Conservation (phyloP, 148 eudicot genomes). For the Fallopia convolvulus region DNA sequence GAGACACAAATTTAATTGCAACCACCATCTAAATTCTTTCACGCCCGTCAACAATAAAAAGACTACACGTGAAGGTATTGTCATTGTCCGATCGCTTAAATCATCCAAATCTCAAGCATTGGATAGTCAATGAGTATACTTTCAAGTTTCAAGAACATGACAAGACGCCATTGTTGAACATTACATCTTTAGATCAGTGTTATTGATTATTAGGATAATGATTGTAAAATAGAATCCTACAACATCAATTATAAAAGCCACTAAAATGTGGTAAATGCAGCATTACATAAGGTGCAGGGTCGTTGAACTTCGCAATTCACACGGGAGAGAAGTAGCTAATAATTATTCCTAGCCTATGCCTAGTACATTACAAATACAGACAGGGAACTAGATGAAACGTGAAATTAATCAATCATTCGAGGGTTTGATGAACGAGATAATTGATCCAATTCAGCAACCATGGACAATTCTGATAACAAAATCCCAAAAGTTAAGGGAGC, state of each 20-base stretch:
- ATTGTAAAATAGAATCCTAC: not conserved
- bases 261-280: not conserved
- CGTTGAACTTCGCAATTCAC: not conserved
- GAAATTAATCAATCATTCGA: not conserved
- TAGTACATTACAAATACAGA: not conserved
- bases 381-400: not conserved
- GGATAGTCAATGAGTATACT: not conserved
- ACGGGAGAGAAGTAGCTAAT: not conserved
- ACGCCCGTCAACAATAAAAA: not conserved
- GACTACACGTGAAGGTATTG: not conserved
- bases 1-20: not conserved
- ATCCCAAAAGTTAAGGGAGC: not conserved
- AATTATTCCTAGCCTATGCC: not conserved
- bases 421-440: not conserved
- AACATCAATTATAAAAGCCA: not conserved
- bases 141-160: not conserved
- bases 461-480: not conserved
- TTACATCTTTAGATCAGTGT: not conserved
- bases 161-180: not conserved
- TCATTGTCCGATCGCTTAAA: not conserved
- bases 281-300: not conserved
- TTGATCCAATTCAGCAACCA: not conserved
- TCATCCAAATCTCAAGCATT: not conserved
- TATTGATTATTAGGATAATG: not conserved
- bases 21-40: not conserved